Percentiles rank a stretch among this genome's conserved stretches.
Evolutionary conservation across 2,329 filamentous ascomycete species (phyloP).

Genomic region (Botrytis hyacinthi): DNA sequence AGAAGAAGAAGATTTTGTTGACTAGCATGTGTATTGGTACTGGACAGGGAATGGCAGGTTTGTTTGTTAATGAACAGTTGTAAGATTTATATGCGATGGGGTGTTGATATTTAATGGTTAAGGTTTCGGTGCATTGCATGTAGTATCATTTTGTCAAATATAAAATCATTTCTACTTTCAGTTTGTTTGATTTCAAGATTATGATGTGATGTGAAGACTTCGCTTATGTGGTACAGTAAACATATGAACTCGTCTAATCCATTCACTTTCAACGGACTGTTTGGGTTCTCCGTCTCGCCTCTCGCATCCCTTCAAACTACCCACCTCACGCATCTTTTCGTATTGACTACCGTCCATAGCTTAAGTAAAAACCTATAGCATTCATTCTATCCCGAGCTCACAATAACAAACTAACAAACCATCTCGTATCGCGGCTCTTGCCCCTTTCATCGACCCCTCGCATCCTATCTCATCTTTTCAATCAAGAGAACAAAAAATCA

Average conservation of each 20-base stretch:
- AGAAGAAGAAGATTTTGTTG: constrained; percentile 85
- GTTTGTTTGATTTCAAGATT: neutral
- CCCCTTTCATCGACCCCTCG: neutral
- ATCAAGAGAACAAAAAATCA: no score
- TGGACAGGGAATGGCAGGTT: constrained; percentile 65
- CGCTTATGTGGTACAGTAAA: no score
- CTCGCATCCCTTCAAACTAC: no score
- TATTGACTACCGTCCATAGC: accelerated
- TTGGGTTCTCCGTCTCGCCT: no score
- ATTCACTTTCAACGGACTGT: no score
- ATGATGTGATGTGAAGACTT: no score
- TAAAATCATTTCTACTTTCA: neutral
- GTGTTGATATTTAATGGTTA: neutral
- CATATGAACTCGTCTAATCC: no score
- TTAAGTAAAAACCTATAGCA: neutral
- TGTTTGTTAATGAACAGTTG: constrained; percentile 61
- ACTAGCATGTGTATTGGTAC: constrained; percentile 86
- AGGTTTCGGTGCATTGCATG: neutral
- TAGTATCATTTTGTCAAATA: neutral
- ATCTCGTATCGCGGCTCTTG: neutral
- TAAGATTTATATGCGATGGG: constrained; percentile 18
- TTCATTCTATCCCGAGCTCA: neutral
- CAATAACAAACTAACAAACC: accelerated
- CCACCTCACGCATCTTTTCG: neutral
- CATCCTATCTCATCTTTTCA: neutral